Conservation (phyloP, 371 early-diverging fungal genomes). For the Rhizopus microsporus region DNA sequence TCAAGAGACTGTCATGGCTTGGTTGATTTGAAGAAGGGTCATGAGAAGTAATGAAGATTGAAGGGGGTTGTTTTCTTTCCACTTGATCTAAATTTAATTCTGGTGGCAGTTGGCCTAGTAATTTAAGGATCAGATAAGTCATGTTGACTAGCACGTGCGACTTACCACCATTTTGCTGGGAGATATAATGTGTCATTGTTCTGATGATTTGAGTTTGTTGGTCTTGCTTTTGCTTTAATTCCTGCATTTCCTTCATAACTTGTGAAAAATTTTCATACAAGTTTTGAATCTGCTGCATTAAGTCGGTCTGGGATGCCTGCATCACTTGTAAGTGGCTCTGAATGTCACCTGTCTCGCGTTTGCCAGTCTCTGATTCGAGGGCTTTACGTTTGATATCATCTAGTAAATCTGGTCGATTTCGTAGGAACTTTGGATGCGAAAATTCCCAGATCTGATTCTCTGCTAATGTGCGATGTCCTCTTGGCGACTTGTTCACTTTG, state of each 20-base stretch:
- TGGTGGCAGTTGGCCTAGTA: constrained; percentile 30
- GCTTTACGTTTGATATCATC: constrained; percentile 64
- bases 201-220: constrained; percentile 64
- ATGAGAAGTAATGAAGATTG: constrained; percentile 65
- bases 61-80: constrained; percentile 44
- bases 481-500: constrained; percentile 75
- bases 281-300: constrained; percentile 69
- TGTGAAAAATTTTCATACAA: constrained; percentile 72
- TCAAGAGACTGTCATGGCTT: not conserved
- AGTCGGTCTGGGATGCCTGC: constrained; percentile 75
- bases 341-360: constrained; percentile 71
- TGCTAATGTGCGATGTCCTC: constrained; percentile 69
- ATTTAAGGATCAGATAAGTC: not conserved
- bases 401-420: constrained; percentile 56
- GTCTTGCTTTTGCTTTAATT: constrained; percentile 66
- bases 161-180: constrained; percentile 45
- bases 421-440: constrained; percentile 55
- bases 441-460: constrained; percentile 77
- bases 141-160: not conserved
- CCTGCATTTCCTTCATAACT: constrained; percentile 71
- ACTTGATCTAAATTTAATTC: constrained; percentile 39
- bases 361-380: constrained; percentile 65
- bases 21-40: constrained; percentile 24
- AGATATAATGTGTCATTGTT: constrained; percentile 59
- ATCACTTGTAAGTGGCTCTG: constrained; percentile 75